Evolutionary conservation across 139 green algal genomes (phyloP).

Genomic region (Auxenochlorella pyrenoidosa): DNA sequence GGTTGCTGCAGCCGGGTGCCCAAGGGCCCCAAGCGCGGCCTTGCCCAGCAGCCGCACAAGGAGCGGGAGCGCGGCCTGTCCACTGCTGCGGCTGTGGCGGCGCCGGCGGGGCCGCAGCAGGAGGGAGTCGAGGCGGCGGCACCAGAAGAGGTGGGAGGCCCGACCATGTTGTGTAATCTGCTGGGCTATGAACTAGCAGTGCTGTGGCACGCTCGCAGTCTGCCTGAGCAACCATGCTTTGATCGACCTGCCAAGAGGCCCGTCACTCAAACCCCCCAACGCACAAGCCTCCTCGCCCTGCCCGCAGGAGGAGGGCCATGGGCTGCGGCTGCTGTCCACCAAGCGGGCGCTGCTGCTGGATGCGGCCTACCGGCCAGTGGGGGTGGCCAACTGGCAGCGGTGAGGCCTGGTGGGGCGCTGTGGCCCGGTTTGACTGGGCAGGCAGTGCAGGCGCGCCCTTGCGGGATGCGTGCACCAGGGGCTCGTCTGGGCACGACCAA

Average conservation of each 20-base stretch:
- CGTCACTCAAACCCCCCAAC: background rate
- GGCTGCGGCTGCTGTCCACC: background rate
- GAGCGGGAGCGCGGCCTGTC: background rate
- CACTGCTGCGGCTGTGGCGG: too few relatives aligned
- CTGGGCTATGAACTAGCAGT: too few relatives aligned
- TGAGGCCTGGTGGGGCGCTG: background rate
- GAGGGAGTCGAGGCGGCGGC: too few relatives aligned
- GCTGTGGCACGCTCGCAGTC: too few relatives aligned
- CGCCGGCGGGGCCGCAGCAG: too few relatives aligned
- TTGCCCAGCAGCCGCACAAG: background rate
- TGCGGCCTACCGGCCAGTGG: constrained; percentile 65
- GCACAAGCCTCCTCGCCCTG: background rate
- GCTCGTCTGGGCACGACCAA: too few relatives aligned
- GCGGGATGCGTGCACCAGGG: too few relatives aligned
- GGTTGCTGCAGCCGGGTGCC: background rate
- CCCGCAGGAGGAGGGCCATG: background rate
- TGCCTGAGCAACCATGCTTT: too few relatives aligned
- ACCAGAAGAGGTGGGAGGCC: too few relatives aligned
- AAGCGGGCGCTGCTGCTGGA: constrained; percentile 71
- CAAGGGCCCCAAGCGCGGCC: background rate
- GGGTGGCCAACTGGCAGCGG: constrained; percentile 52
- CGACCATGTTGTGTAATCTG: too few relatives aligned
- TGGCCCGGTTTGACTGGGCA: too few relatives aligned
- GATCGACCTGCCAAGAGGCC: background rate
- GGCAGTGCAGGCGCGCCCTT: too few relatives aligned